phyloP scores from a whole-genome alignment of 176 grass and related monocot genomes.

The Eragrostis curvula region DNA sequence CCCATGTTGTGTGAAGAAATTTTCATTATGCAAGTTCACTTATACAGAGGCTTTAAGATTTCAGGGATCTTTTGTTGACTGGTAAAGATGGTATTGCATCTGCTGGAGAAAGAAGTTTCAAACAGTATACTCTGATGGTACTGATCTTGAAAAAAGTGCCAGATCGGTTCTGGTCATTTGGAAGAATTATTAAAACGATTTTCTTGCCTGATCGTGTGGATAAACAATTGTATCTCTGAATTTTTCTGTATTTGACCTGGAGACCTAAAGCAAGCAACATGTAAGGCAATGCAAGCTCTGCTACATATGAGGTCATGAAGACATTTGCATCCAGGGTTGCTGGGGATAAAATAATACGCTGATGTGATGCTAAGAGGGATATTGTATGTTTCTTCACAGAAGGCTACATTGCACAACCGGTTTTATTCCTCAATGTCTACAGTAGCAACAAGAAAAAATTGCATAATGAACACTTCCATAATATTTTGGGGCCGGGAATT shows the following conservation, averaged over 20 bases:
- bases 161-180: background rate
- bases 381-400: too few species aligned
- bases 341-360: constrained; percentile 33
- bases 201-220: background rate
- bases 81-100: constrained; percentile 46
- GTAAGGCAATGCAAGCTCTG: constrained; percentile 24
- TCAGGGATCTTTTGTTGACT: constrained; percentile 42
- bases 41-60: constrained; percentile 59
- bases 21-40: constrained; percentile 82
- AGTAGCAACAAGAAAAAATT: constrained; percentile 13
- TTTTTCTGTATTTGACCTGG: constrained; percentile 67
- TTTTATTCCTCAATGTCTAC: too few species aligned
- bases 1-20: constrained; percentile 78
- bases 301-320: too few species aligned
- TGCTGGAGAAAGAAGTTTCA: constrained; percentile 44
- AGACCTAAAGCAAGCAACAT: constrained; percentile 78
- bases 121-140: constrained; percentile 26
- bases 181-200: background rate
- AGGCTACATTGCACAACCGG: too few species aligned
- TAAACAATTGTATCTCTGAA: too few species aligned
- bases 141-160: constrained; percentile 95
- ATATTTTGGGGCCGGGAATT: too few species aligned
- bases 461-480: too few species aligned
- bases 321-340: too few species aligned
- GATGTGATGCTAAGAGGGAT: constrained; percentile 47